phyloP scores from a whole-genome alignment of 306 rosid species.

The Medicago ruthenica region DNA sequence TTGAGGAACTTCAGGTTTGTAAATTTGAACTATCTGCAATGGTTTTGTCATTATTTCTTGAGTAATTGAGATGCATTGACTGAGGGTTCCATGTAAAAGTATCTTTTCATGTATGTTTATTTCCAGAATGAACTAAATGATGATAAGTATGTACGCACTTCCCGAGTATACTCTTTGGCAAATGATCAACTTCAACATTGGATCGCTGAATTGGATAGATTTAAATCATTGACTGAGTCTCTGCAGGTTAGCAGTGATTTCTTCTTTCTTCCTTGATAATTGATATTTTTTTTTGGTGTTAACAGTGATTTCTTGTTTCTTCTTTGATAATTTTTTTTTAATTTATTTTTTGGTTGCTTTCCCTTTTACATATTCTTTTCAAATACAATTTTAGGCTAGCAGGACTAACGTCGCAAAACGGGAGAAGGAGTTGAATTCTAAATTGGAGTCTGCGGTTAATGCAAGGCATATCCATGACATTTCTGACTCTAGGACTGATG shows the following conservation, averaged over 20 bases:
- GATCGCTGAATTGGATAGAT: conserved; percentile 74
- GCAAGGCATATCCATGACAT: conserved; percentile 65
- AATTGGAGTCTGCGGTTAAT: conserved; percentile 69
- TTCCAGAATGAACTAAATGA: conserved; percentile 80
- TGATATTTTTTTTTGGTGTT: background rate
- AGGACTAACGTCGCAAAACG: conserved; percentile 68
- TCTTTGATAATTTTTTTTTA: too few relatives aligned
- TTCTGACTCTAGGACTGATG: conserved; percentile 66
- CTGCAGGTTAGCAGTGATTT: conserved; percentile 70
- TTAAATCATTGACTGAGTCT: conserved; percentile 68
- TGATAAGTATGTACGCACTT: conserved; percentile 77
- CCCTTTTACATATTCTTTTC: conserved; percentile 27
- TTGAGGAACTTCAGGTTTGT: conserved; percentile 88
- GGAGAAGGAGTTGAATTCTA: conserved; percentile 79
- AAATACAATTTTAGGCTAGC: conserved; percentile 67
- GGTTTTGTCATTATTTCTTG: conserved; percentile 37
- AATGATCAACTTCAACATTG: conserved; percentile 96
- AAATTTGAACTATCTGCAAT: conserved; percentile 29
- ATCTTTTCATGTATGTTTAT: conserved; percentile 38
- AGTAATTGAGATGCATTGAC: conserved; percentile 14
- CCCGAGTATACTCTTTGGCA: conserved; percentile 69
- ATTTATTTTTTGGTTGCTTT: background rate
- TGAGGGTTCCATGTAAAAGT: conserved; percentile 30
- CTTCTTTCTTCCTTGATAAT: conserved; percentile 23
- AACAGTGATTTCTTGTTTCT: too few relatives aligned